Conservation (phyloP, 352 stramenopile species). For the Pythium dissimile region DNA sequence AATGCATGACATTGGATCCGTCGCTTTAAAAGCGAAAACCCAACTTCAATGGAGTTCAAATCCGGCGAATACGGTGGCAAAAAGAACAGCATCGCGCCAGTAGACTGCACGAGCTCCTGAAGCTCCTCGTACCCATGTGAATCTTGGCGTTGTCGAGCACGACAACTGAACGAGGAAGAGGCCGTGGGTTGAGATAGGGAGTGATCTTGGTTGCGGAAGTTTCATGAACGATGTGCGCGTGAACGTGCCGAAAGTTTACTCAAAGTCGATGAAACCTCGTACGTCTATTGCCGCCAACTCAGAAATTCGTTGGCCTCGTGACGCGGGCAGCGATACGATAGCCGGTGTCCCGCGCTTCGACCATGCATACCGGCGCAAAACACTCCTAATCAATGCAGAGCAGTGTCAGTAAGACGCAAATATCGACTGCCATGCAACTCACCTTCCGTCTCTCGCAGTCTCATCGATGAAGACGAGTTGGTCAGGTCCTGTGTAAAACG, state of each 20-base stretch:
- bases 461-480: constrained; percentile 20
- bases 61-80: constrained; percentile 17
- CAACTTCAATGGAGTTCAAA: constrained; percentile 21
- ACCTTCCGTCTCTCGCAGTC: constrained; percentile 16
- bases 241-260: constrained; percentile 18
- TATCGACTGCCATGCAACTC: neutral
- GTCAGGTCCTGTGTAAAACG: constrained; percentile 18
- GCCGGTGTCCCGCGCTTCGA: constrained; percentile 12
- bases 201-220: constrained; percentile 18
- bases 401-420: neutral
- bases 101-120: constrained; percentile 4
- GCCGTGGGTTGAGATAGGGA: constrained; percentile 26
- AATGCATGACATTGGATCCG: constrained; percentile 2
- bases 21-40: constrained; percentile 10
- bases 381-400: constrained; percentile 2
- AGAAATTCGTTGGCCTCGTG: constrained; percentile 13
- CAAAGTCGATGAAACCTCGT: constrained; percentile 16
- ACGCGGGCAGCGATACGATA: constrained; percentile 12
- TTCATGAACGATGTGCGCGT: constrained; percentile 18
- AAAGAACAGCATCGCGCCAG: constrained; percentile 11
- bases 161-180: constrained; percentile 23
- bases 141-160: constrained; percentile 30
- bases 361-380: constrained; percentile 14
- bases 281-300: constrained; percentile 22
- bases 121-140: constrained; percentile 27